Evolutionary conservation across 208 protist genomes (phyloP).

Genomic region (Crithidia expoeki): DNA sequence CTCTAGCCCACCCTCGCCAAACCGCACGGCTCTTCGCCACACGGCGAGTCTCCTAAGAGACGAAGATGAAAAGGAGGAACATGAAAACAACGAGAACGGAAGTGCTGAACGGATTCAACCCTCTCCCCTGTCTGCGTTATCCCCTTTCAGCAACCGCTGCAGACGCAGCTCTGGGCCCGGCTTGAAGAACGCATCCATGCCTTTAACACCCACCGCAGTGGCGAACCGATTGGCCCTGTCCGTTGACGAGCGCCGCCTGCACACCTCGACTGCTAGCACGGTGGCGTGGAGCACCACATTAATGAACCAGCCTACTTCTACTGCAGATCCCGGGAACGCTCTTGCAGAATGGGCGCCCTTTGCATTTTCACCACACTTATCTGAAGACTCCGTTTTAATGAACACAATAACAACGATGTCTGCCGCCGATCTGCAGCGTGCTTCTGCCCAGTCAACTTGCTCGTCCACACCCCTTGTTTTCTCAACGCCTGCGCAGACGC

Average conservation of each 20-base stretch:
- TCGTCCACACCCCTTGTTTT: conserved; percentile 18
- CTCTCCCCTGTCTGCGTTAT: not conserved
- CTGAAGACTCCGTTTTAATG: not conserved
- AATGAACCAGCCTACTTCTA: too few species aligned
- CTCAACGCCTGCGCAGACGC: conserved; percentile 28
- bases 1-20: conserved; percentile 30
- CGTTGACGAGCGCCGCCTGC: conserved; percentile 13
- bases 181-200: not conserved
- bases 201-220: not conserved
- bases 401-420: too few species aligned
- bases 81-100: not conserved
- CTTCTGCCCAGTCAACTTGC: not conserved
- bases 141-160: not conserved
- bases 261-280: conserved; percentile 26
- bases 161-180: not conserved
- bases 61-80: not conserved
- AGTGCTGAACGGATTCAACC: not conserved
- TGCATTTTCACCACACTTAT: not conserved
- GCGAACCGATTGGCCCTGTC: conserved; percentile 17
- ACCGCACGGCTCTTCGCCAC: conserved; percentile 21
- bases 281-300: conserved; percentile 24
- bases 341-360: not conserved
- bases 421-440: not conserved
- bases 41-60: not conserved
- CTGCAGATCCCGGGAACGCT: too few species aligned